phyloP scores from a whole-genome alignment of 306 rosid genomes.

The Abrus pulchellus region DNA sequence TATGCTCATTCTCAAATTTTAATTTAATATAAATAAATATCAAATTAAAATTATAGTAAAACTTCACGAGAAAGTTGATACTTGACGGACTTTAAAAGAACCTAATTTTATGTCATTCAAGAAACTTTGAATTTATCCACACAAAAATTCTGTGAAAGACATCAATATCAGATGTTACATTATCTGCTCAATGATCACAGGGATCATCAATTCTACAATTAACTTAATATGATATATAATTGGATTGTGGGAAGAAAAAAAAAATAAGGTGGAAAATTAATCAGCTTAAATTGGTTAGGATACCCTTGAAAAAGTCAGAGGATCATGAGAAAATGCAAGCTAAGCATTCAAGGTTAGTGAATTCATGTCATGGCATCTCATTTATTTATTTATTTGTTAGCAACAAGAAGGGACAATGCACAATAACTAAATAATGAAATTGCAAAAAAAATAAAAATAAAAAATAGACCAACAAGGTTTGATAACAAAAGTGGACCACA shows the following conservation, averaged over 20 bases:
- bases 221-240: conserved; percentile 7
- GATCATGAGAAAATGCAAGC: conserved; percentile 35
- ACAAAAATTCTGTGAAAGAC: neutral
- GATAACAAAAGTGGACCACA: no score
- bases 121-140: neutral
- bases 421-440: no score
- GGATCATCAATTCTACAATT: neutral
- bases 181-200: neutral
- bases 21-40: no score
- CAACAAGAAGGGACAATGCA: no score
- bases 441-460: no score
- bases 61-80: no score
- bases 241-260: neutral
- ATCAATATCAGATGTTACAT: neutral
- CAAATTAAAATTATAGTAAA: no score
- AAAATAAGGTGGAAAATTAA: conserved; percentile 10
- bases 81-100: neutral
- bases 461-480: no score
- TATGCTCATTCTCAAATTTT: no score
- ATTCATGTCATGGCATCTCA: neutral
- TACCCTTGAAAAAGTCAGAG: conserved; percentile 52
- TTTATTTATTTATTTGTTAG: no score
- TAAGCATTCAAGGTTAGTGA: conserved; percentile 6
- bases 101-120: neutral
- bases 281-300: conserved; percentile 20